Evolutionary conservation across 768 basidiomycete species (phyloP).

Genomic region (Lentinula sp.): DNA sequence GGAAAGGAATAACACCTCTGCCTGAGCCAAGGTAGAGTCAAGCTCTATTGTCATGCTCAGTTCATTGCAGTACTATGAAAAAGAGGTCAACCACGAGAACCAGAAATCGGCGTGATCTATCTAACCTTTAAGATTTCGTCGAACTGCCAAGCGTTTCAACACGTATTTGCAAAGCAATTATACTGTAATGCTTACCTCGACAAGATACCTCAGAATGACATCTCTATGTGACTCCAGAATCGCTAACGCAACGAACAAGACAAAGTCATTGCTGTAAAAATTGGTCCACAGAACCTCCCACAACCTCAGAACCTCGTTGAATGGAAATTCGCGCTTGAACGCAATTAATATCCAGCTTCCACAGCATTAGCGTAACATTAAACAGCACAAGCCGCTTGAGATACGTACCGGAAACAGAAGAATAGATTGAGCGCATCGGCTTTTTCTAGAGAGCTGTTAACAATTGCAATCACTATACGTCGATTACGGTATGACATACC

Average conservation of each 20-base stretch:
- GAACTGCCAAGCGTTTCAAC: conserved; percentile 38
- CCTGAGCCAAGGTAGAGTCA: conserved; percentile 92
- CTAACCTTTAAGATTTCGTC: conserved; percentile 73
- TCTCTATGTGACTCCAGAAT: conserved; percentile 94
- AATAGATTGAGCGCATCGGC: conserved; percentile 90
- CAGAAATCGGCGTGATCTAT: background rate
- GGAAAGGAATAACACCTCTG: conserved; percentile 92
- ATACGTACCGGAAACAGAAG: conserved; percentile 89
- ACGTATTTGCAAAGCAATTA: background rate
- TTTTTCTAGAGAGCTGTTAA: conserved; percentile 47
- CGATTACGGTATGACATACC: conserved; percentile 34
- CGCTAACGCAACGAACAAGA: conserved; percentile 92
- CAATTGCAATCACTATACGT: background rate
- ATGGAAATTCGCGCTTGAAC: conserved; percentile 96
- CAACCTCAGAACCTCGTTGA: conserved; percentile 80
- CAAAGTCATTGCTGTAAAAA: conserved; percentile 81
- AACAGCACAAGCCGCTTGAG: background rate
- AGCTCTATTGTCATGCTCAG: conserved; percentile 96
- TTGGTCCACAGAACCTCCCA: conserved; percentile 97
- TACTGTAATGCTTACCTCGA: conserved; percentile 59
- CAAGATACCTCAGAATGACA: conserved; percentile 90
- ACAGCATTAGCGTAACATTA: background rate
- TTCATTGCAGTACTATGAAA: conserved; percentile 79
- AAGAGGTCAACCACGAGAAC: conserved; percentile 2
- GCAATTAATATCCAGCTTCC: conserved; percentile 82